Conservation (phyloP, 1,284 basidiomycete genomes). For the Trametes hirsuta region DNA sequence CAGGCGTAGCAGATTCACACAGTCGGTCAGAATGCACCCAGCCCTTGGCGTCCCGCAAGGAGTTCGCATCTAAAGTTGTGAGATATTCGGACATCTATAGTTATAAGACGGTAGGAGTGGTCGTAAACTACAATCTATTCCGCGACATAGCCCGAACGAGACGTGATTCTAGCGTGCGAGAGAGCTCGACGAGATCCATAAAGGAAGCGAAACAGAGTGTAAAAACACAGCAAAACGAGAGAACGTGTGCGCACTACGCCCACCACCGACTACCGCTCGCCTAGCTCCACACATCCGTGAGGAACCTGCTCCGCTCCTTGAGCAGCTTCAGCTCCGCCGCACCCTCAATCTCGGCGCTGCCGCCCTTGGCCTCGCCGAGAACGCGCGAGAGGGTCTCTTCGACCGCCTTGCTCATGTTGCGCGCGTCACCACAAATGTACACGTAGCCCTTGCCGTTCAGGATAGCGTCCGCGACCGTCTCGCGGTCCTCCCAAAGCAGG, state of each 20-base stretch:
- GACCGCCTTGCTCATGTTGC: conserved; percentile 94
- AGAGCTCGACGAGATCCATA: conserved; percentile 9
- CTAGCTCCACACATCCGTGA: conserved; percentile 76
- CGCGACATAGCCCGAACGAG: conserved; percentile 8
- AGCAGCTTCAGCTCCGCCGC: conserved; percentile 89
- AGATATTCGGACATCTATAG: background rate
- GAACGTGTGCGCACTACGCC: background rate
- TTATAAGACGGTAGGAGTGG: background rate
- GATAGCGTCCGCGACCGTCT: conserved; percentile 85
- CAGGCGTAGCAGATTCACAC: background rate
- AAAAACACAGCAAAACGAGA: background rate
- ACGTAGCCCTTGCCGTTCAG: conserved; percentile 93
- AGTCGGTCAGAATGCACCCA: too few species aligned
- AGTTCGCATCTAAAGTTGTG: background rate
- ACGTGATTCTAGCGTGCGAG: conserved; percentile 4
- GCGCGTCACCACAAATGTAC: conserved; percentile 96
- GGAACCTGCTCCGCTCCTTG: conserved; percentile 87
- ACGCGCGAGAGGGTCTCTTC: conserved; percentile 87
- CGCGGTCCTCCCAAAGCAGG: conserved; percentile 84
- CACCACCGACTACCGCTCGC: background rate
- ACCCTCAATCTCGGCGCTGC: conserved; percentile 83
- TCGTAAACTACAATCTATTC: conserved; percentile 12
- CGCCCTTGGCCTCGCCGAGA: conserved; percentile 93
- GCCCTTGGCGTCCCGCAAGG: background rate
- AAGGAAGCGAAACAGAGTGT: conserved; percentile 1